Percentiles rank a stretch among this genome's conserved stretches.
Evolutionary conservation across 2,329 filamentous ascomycete genomes (phyloP).

Genomic region (Botrytis deweyae): DNA sequence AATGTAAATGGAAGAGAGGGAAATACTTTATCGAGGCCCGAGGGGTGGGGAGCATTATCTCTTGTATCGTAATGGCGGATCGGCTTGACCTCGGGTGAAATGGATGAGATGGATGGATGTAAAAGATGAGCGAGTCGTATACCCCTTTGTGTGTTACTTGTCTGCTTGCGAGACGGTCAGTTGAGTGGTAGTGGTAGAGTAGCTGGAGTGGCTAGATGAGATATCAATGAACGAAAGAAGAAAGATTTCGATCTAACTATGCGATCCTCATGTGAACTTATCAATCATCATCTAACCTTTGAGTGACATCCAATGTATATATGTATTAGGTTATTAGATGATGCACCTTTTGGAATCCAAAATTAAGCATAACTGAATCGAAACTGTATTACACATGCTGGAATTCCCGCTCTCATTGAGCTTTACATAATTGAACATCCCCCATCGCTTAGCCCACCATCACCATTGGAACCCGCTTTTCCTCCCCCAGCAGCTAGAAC

Average conservation of each 20-base stretch:
- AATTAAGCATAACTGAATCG: not conserved
- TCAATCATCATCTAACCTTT: not conserved
- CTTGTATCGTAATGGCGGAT: not conserved
- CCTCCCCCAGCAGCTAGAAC: conserved; percentile 19
- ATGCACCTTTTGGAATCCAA: not conserved
- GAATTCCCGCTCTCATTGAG: not conserved
- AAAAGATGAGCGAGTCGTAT: conserved; percentile 4
- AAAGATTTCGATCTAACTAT: not conserved
- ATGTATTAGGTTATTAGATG: too few species aligned
- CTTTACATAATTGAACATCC: conserved; percentile 19
- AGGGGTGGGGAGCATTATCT: not conserved
- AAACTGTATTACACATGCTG: not conserved
- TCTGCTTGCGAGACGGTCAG: not conserved
- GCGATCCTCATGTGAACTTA: not conserved
- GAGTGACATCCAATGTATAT: not conserved
- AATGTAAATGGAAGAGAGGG: not conserved
- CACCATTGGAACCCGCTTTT: not conserved
- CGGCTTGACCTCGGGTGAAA: not conserved
- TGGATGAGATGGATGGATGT: not conserved
- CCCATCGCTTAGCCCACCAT: conserved; percentile 16
- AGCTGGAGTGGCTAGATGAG: not conserved
- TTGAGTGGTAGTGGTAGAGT: not conserved
- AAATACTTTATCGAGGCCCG: not conserved
- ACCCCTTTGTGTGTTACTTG: conserved; percentile 13
- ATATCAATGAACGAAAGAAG: conserved; percentile 3